These are phyloP conservation scores for Hymenotorrendiella dingleyae DNA, from an alignment of 2,329 filamentous ascomycete genomes.

Conservation along the genomic window DNA sequence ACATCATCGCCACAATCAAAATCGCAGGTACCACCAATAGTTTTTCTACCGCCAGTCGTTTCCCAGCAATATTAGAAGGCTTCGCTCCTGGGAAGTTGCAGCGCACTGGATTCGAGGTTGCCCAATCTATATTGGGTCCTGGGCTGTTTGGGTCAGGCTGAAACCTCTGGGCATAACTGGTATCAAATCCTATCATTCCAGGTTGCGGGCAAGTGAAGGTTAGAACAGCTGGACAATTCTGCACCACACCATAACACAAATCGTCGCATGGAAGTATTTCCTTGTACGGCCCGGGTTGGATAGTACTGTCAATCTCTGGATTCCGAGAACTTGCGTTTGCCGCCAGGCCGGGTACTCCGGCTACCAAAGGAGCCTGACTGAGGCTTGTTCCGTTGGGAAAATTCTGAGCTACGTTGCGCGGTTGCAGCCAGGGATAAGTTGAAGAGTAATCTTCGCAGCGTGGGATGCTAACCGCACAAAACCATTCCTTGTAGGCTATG, in stretches of 20 bases:
- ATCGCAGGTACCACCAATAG: too few species aligned
- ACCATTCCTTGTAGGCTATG: conserved; percentile 83
- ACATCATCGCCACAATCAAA: conserved; percentile 14
- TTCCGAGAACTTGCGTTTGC: conserved; percentile 54
- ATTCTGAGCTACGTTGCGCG: conserved; percentile 63
- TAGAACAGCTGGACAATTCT: conserved; percentile 73
- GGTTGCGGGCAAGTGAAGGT: conserved; percentile 67
- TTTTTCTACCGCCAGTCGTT: too few species aligned
- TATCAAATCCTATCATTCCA: conserved; percentile 36
- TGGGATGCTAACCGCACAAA: conserved; percentile 88
- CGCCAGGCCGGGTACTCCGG: conserved; percentile 21
- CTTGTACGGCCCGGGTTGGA: conserved; percentile 85
- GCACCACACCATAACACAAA: conserved; percentile 79
- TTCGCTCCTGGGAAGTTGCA: conserved; percentile 60
- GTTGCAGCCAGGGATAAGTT: conserved; percentile 41
- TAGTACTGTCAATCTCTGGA: conserved; percentile 59
- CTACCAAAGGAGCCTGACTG: conserved; percentile 33
- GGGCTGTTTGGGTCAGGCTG: background rate
- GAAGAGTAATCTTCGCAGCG: conserved; percentile 80
- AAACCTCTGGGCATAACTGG: conserved; percentile 36
- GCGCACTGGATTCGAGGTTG: conserved; percentile 25
- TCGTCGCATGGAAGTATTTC: conserved; percentile 86
- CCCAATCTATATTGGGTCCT: too few species aligned
- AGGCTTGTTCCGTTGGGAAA: conserved; percentile 65
- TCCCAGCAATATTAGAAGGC: too few species aligned